These are phyloP conservation scores for Bipolaris zeicola DNA, from an alignment of 2,329 filamentous ascomycete genomes.

Conservation along the genomic window DNA sequence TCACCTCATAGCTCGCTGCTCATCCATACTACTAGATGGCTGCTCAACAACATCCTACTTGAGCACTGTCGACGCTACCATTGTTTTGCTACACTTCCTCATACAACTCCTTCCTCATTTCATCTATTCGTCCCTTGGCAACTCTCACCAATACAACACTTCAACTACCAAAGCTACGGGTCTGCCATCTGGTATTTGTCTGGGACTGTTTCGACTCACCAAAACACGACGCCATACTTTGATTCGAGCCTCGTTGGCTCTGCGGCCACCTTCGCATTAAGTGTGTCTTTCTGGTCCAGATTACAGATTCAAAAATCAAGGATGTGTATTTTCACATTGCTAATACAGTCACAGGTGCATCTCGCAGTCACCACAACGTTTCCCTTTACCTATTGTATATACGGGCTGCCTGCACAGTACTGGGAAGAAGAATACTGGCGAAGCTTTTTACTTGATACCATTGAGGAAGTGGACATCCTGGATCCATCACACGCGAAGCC, in stretches of 20 bases:
- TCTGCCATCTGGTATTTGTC: not conserved
- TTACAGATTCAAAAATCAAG: not conserved
- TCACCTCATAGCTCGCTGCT: not conserved
- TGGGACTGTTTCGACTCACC: not conserved
- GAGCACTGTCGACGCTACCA: conserved; percentile 3
- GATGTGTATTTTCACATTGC: not conserved
- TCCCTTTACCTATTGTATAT: conserved; percentile 14
- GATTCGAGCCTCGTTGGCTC: conserved; percentile 1
- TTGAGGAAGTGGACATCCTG: conserved; percentile 14
- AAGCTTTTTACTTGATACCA: not conserved
- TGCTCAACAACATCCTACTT: conserved; percentile 11
- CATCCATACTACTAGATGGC: conserved; percentile 3
- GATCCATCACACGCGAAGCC: conserved; percentile 10
- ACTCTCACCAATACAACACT: not conserved
- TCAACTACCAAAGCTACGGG: not conserved
- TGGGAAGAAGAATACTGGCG: conserved; percentile 4
- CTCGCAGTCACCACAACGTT: conserved; percentile 19
- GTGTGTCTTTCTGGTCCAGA: not conserved
- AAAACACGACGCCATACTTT: not conserved
- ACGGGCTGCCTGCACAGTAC: conserved; percentile 13
- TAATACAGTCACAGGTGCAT: not conserved
- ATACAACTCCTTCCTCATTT: not conserved
- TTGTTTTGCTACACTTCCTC: not conserved
- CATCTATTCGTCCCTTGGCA: not conserved
- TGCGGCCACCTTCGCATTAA: not conserved